Conservation (phyloP, 1,284 basidiomycete genomes). For the Irpex sp. region DNA sequence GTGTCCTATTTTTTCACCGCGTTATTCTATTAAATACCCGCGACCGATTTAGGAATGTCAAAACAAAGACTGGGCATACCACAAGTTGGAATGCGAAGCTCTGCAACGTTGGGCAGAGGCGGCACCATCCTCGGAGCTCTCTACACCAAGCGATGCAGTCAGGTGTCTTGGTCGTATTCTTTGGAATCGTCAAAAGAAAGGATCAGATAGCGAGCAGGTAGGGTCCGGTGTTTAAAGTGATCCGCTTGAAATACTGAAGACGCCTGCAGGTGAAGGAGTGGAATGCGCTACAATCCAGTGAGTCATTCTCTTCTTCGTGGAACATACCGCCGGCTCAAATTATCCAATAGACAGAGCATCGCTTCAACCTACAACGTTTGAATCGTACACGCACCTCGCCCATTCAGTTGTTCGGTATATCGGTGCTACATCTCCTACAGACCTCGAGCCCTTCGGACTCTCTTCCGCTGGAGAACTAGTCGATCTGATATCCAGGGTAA, state of each 20-base stretch:
- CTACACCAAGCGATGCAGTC: slow-evolving; percentile 69
- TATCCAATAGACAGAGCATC: slow-evolving; percentile 42
- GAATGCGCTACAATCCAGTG: slow-evolving; percentile 74
- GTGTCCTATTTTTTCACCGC: background rate
- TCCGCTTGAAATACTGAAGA: slow-evolving; percentile 1
- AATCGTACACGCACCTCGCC: slow-evolving; percentile 63
- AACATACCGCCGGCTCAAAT: background rate
- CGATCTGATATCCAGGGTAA: slow-evolving; percentile 68
- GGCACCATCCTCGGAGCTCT: slow-evolving; percentile 42
- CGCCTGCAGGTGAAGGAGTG: slow-evolving; percentile 57
- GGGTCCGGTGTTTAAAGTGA: slow-evolving; percentile 20
- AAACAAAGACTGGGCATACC: slow-evolving; percentile 69
- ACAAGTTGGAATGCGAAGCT: slow-evolving; percentile 76
- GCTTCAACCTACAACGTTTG: slow-evolving; percentile 43
- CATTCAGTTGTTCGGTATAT: slow-evolving; percentile 70
- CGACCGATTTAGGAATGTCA: slow-evolving; percentile 61
- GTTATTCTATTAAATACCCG: background rate
- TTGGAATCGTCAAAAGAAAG: slow-evolving; percentile 60
- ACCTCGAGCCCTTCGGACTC: slow-evolving; percentile 55
- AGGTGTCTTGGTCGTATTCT: slow-evolving; percentile 74
- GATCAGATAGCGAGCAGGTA: slow-evolving; percentile 59
- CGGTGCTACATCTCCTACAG: slow-evolving; percentile 51
- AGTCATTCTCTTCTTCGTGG: slow-evolving; percentile 25
- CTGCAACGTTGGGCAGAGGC: slow-evolving; percentile 53
- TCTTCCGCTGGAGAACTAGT: slow-evolving; percentile 59